Evolutionary conservation across 202 grass and related monocot genomes (phyloP).

Genomic region (Alloteropsis angusta): DNA sequence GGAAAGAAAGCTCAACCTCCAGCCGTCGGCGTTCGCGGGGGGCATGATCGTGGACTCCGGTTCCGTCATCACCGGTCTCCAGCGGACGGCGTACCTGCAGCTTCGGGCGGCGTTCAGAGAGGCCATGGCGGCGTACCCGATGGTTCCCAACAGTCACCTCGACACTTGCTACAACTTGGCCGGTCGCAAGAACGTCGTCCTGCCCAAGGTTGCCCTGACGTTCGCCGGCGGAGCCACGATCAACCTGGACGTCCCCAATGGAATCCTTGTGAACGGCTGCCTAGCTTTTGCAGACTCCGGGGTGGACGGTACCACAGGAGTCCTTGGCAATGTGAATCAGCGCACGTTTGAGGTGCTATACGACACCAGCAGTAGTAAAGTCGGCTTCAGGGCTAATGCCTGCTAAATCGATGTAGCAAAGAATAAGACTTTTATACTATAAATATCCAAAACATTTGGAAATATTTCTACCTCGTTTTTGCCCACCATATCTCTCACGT

Average conservation of each 20-base stretch:
- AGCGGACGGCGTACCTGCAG: slow-evolving; percentile 20
- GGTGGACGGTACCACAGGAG: not conserved
- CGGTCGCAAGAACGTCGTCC: not conserved
- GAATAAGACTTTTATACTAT: too few relatives aligned
- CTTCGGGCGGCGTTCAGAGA: slow-evolving; percentile 29
- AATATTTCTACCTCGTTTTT: too few relatives aligned
- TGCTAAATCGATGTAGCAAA: not conserved
- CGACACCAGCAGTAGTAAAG: not conserved
- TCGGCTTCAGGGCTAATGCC: slow-evolving; percentile 14
- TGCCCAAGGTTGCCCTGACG: slow-evolving; percentile 29
- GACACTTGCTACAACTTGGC: slow-evolving; percentile 71
- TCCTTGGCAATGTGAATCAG: slow-evolving; percentile 46
- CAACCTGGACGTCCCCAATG: slow-evolving; percentile 25
- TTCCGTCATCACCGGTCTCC: slow-evolving; percentile 32
- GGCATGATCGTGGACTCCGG: slow-evolving; percentile 54
- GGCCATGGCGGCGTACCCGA: slow-evolving; percentile 39
- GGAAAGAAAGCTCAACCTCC: slow-evolving; percentile 23
- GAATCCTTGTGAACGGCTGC: slow-evolving; percentile 35
- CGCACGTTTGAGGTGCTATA: slow-evolving; percentile 38
- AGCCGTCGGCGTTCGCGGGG: not conserved
- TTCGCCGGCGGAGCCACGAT: slow-evolving; percentile 28
- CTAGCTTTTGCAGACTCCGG: slow-evolving; percentile 39
- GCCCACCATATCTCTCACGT: too few relatives aligned
- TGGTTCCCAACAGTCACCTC: not conserved
- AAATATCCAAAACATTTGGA: too few relatives aligned